Evolutionary conservation across 176 grass and related monocot species (phyloP).

Genomic region (Aegilops bicornis): DNA sequence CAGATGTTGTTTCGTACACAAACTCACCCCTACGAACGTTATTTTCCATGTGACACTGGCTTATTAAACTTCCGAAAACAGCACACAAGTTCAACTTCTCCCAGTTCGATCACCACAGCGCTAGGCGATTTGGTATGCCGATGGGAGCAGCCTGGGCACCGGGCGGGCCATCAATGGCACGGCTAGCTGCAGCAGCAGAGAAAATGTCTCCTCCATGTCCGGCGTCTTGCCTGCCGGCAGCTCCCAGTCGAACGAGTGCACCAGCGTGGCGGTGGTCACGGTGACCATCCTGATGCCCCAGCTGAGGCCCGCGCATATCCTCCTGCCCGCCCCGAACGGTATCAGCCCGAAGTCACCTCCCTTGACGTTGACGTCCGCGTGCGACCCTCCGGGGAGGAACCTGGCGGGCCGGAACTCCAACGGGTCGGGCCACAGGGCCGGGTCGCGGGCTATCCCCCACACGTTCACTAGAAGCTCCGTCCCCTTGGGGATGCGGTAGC

Average conservation of each 20-base stretch:
- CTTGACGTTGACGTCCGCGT: constrained; percentile 32
- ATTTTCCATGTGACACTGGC: no score
- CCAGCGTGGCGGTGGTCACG: constrained; percentile 29
- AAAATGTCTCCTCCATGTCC: constrained; percentile 63
- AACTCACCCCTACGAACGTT: no score
- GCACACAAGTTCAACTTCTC: no score
- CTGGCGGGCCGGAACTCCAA: constrained; percentile 22
- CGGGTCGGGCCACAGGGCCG: constrained; percentile 39
- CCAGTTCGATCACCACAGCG: no score
- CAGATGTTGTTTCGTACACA: no score
- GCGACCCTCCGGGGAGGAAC: constrained; percentile 43
- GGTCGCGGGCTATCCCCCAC: constrained; percentile 66
- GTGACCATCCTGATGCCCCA: constrained; percentile 20
- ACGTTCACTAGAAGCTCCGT: constrained; percentile 54
- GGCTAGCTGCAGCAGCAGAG: constrained; percentile 45
- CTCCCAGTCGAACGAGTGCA: constrained; percentile 57
- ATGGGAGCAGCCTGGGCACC: constrained; percentile 32
- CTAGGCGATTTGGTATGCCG: constrained; percentile 28
- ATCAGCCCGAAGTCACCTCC: constrained; percentile 50
- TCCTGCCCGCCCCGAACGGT: constrained; percentile 58
- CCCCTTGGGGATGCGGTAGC: constrained; percentile 42
- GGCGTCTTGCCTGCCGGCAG: constrained; percentile 15
- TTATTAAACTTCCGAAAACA: no score
- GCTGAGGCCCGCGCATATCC: constrained; percentile 62
- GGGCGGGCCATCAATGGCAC: constrained; percentile 37